These are phyloP conservation scores for Spinacia oleracea DNA, from an alignment of 179 eudicot species.

Conservation along the genomic window DNA sequence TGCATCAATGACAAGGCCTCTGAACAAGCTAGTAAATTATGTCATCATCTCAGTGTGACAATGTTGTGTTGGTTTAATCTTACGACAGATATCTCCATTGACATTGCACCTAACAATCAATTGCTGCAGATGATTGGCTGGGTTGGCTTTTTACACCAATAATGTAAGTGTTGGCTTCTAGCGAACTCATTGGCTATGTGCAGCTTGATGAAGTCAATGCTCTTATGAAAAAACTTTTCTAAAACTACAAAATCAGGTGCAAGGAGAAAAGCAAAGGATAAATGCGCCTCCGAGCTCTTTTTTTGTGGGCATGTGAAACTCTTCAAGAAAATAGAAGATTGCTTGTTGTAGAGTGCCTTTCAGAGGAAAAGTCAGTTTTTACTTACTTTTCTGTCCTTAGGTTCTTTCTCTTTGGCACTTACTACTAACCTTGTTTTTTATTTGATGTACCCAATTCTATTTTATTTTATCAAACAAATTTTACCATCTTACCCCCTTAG, in stretches of 20 bases:
- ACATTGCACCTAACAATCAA: background rate
- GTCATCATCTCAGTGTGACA: background rate
- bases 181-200: background rate
- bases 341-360: too few relatives aligned
- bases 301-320: too few relatives aligned
- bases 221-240: background rate
- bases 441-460: too few relatives aligned
- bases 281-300: too few relatives aligned
- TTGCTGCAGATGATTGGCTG: background rate
- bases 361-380: too few relatives aligned
- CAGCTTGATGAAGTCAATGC: background rate
- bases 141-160: background rate
- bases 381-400: too few relatives aligned
- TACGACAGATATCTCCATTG: background rate
- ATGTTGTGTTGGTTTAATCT: background rate
- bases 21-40: background rate
- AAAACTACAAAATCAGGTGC: background rate
- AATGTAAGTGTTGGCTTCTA: background rate
- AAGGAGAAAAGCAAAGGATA: too few relatives aligned
- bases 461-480: too few relatives aligned
- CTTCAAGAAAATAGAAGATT: too few relatives aligned
- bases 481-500: too few relatives aligned
- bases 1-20: background rate
- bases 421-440: too few relatives aligned
- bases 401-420: too few relatives aligned